These are phyloP conservation scores for Pythium chondricola DNA, from an alignment of 352 stramenopile species.

Conservation along the genomic window DNA sequence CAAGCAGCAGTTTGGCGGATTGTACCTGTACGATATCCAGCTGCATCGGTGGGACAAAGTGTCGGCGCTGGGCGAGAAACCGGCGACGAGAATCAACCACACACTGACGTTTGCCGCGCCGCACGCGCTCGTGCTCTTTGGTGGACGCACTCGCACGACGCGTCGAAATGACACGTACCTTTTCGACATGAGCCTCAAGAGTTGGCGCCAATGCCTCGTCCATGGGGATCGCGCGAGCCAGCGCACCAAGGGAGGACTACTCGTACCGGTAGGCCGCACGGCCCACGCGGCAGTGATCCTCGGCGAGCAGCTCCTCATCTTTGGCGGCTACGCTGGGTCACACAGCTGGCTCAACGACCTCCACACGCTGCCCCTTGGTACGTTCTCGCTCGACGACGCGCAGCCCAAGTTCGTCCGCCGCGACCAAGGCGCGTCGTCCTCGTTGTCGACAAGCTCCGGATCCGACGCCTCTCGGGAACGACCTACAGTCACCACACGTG, in stretches of 20 bases:
- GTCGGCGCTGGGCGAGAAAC: conserved; percentile 29
- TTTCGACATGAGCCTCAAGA: conserved; percentile 23
- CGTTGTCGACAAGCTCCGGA: neutral
- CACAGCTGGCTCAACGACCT: conserved; percentile 64
- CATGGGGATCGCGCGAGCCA: neutral
- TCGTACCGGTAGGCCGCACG: conserved; percentile 30
- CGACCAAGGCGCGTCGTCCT: neutral
- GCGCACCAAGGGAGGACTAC: no score
- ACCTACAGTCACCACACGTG: no score
- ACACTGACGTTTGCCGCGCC: conserved; percentile 43
- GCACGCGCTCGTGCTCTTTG: conserved; percentile 55
- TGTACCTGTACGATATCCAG: conserved; percentile 51
- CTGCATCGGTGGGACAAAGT: conserved; percentile 53
- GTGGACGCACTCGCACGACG: conserved; percentile 32
- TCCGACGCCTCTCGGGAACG: neutral
- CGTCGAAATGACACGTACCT: conserved; percentile 55
- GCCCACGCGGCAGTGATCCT: conserved; percentile 44
- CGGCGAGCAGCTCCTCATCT: conserved; percentile 26
- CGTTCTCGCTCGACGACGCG: neutral
- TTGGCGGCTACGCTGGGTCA: conserved; percentile 58
- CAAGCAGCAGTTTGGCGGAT: conserved; percentile 45
- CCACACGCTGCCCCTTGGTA: conserved; percentile 27
- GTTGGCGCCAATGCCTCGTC: conserved; percentile 1
- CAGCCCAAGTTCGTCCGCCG: neutral
- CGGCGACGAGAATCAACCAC: conserved; percentile 51